Evolutionary conservation across 2,329 filamentous ascomycete genomes (phyloP), one percentile per base, ranked within the genome.

Genomic region (Dactylellina cionopaga): DNA sequence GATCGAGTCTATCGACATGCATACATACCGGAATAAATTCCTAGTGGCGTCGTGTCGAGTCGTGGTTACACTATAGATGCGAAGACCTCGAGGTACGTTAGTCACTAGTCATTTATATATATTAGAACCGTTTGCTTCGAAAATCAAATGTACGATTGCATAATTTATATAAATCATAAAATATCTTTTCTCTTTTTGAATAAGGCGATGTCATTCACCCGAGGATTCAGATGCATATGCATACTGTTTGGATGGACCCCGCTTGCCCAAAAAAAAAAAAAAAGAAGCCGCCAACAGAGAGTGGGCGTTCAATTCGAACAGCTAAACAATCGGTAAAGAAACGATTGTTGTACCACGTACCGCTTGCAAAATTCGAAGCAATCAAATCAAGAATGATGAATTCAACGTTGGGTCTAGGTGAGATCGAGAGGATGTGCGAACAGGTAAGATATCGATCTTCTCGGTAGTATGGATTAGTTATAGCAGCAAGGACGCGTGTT

Each of bases 21-120:
- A n/a, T 60, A 51, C 44, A 62, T 62, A 51, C 56, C 60, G 41
- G 41, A 47, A 39, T 52, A 19, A 17, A 47, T 65, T 55, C 49
- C 29, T 56, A 7, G 15, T 17, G 47, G n/a, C 24, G 49, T 25
- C 11, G 44, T 37, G n/a, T n/a, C n/a, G n/a, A n/a, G 15, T 22
- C 29, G 10, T n/a, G 35, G 24, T 17, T 37, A 3, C 49, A 37
- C 22, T 54, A 39, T 39, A 7, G 15, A 54, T 54, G 25, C 7
- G 27, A 37, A 11, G 6, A 6, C n/a, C 2, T 17, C 6, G 27
- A 52, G n/a, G 2, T 29, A 35, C 31, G 43, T 66, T 51, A 66
- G 62, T 51, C 62, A 66, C 62, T 43, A 41, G 51, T 51, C 39
- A 54, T n/a, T n/a, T n/a, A n/a, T n/a, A n/a, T n/a, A n/a, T n/a